A percentile compares a stretch with the other conserved stretches of the same genome.
These are phyloP conservation scores for Hamamelis virginiana DNA, from an alignment of 164 flowering plant species.

Conservation along the genomic window DNA sequence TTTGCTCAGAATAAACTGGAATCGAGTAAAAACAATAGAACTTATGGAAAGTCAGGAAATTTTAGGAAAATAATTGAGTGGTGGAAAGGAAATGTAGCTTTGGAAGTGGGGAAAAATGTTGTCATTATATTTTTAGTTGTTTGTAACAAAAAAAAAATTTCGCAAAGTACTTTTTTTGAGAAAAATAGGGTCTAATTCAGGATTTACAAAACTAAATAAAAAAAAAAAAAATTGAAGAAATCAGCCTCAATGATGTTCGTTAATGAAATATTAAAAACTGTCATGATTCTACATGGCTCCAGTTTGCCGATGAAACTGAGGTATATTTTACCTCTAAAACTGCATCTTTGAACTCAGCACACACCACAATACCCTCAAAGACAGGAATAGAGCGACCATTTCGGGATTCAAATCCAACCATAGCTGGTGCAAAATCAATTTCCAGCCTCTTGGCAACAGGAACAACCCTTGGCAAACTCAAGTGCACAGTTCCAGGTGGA, in stretches of 20 bases:
- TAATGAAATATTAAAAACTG: background rate
- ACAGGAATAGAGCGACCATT: conserved; percentile 76
- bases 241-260: background rate
- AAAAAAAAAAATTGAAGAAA: background rate
- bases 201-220: no score
- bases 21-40: no score
- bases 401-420: conserved; percentile 97
- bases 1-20: background rate
- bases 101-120: background rate
- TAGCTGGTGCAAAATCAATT: conserved; percentile 92
- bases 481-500: conserved; percentile 92
- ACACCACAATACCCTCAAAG: conserved; percentile 87
- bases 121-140: no score
- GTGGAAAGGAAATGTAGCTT: background rate
- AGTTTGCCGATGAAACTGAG: background rate
- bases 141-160: no score
- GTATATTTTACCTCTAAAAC: conserved; percentile 66
- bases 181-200: no score
- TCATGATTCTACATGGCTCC: background rate
- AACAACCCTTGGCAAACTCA: conserved; percentile 70
- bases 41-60: background rate
- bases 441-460: conserved; percentile 75
- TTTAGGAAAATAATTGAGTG: background rate
- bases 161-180: no score
- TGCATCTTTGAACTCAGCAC: conserved; percentile 79